phyloP scores from a whole-genome alignment of 257 asterid species.

The Coffea eugenioides region DNA sequence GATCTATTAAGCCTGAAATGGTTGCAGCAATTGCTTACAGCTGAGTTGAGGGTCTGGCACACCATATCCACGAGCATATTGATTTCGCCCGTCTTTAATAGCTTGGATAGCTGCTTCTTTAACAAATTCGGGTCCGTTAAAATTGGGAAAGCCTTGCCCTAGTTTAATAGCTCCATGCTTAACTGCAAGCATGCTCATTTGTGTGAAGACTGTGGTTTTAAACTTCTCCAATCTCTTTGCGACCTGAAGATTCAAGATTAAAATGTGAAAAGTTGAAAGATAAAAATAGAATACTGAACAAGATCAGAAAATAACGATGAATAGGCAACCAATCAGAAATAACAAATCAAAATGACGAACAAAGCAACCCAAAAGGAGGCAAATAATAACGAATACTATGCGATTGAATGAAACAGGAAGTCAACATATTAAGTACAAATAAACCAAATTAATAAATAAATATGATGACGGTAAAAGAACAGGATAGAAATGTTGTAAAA shows the following conservation, averaged over 20 bases:
- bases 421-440: no score
- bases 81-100: constrained; percentile 72
- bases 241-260: constrained; percentile 42
- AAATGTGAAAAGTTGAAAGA: not conserved
- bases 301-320: no score
- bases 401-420: no score
- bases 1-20: constrained; percentile 80
- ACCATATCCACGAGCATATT: constrained; percentile 95
- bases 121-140: constrained; percentile 94
- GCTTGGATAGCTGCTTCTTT: constrained; percentile 96
- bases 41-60: constrained; percentile 84
- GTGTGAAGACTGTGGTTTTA: constrained; percentile 95
- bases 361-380: no score
- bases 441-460: no score
- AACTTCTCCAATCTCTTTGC: constrained; percentile 94
- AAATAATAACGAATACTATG: no score
- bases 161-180: constrained; percentile 92
- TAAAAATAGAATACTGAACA: no score
- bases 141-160: constrained; percentile 98
- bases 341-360: no score
- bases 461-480: no score
- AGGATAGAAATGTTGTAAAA: no score
- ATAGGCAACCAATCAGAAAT: no score
- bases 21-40: constrained; percentile 97
- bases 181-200: constrained; percentile 91